Evolutionary conservation across 129 eudicot genomes (phyloP).

Genomic region (Pittosporum tobira): DNA sequence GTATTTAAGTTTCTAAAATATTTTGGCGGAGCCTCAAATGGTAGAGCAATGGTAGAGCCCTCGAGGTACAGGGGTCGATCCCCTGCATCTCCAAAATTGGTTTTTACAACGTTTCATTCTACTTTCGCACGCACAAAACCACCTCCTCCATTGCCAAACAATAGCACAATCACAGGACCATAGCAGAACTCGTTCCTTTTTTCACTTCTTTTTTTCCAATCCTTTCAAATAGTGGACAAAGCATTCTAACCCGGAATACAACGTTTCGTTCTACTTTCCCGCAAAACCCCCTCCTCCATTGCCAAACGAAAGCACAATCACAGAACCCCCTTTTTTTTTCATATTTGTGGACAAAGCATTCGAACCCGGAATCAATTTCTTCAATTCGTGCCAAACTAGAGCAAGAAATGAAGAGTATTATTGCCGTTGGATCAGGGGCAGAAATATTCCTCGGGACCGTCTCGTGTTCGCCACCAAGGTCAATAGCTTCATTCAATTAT

Average conservation of each 20-base stretch:
- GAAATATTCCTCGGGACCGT: constrained; percentile 63
- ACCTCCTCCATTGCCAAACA: too few species aligned
- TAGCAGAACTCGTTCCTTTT: constrained; percentile 65
- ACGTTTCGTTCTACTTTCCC: too few species aligned
- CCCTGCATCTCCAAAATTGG: constrained; percentile 99
- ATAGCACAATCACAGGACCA: constrained; percentile 42
- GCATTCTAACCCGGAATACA: too few species aligned
- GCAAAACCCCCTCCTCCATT: too few species aligned
- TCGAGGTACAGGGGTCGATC: constrained; percentile 99
- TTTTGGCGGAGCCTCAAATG: too few species aligned
- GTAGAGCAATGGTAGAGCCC: constrained; percentile 96
- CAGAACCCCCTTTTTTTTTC: too few species aligned
- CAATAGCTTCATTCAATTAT: background rate
- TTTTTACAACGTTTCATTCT: background rate
- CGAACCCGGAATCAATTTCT: constrained; percentile 79
- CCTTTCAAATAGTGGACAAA: too few species aligned
- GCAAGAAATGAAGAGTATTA: constrained; percentile 88
- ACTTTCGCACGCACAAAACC: background rate
- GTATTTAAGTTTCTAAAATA: too few species aligned
- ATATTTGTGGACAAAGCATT: constrained; percentile 82
- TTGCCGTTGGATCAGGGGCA: constrained; percentile 67
- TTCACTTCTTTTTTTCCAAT: too few species aligned
- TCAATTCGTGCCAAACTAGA: constrained; percentile 77
- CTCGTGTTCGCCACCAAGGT: constrained; percentile 87
- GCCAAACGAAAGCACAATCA: too few species aligned